Conservation (phyloP, 495 filamentous ascomycete genomes). For the Penicillium herquei region DNA sequence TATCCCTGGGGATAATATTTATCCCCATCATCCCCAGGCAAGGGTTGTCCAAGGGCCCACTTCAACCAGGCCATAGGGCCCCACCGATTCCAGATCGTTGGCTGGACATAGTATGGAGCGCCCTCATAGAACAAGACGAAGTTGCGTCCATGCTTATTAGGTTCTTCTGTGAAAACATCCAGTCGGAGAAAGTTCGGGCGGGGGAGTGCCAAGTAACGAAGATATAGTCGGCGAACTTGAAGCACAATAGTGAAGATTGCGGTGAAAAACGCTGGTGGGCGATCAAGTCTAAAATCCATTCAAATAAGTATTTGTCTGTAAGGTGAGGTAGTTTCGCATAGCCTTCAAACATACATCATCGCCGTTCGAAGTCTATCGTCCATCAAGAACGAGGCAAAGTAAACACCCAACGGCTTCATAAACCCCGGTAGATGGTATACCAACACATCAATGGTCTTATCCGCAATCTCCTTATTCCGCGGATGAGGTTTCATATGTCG, state of each 20-base stretch:
- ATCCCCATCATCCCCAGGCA: constrained; percentile 58
- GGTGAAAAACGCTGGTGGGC: constrained; percentile 37
- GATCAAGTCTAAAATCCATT: constrained; percentile 32
- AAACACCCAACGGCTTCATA: constrained; percentile 43
- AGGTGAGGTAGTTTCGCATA: not conserved
- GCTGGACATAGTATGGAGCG: constrained; percentile 56
- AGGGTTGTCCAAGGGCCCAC: constrained; percentile 50
- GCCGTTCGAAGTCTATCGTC: constrained; percentile 58
- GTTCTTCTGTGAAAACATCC: constrained; percentile 41
- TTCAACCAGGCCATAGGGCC: constrained; percentile 49
- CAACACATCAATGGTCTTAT: constrained; percentile 56
- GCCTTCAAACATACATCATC: constrained; percentile 50
- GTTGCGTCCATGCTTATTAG: constrained; percentile 52
- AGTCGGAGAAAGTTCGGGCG: constrained; percentile 46
- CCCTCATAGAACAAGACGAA: constrained; percentile 44
- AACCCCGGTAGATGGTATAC: constrained; percentile 52
- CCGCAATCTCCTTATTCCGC: constrained; percentile 51
- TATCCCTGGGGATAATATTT: constrained; percentile 60
- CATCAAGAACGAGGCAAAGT: constrained; percentile 55
- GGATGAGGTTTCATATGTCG: constrained; percentile 55
- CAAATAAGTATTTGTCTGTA: too few relatives aligned
- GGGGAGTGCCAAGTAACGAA: constrained; percentile 57
- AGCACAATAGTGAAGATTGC: constrained; percentile 40
- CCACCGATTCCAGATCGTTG: constrained; percentile 59
- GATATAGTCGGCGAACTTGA: constrained; percentile 42